A percentile compares a stretch with the other conserved stretches of the same genome.
Conservation (phyloP, 805 yeast genomes). For the Kuraishia piskuri region DNA sequence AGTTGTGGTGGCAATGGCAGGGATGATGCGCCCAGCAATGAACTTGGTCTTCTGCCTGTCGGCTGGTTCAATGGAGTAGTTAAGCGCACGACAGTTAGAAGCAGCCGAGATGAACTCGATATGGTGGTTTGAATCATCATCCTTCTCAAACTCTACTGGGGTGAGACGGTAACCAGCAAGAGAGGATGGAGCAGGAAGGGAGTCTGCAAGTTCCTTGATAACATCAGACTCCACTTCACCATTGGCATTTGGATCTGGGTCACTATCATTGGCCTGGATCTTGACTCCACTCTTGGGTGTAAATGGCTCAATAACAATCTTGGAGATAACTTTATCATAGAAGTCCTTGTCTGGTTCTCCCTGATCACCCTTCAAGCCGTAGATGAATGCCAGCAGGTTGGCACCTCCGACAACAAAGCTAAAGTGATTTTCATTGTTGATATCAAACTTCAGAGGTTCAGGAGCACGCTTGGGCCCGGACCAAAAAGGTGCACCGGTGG, state of each 20-base stretch:
- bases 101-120: slow-evolving; percentile 95
- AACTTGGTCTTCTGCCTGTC: slow-evolving; percentile 88
- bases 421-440: slow-evolving; percentile 67
- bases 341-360: slow-evolving; percentile 36
- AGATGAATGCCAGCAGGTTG: slow-evolving; percentile 81
- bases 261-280: slow-evolving; percentile 80
- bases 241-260: slow-evolving; percentile 75
- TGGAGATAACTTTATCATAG: slow-evolving; percentile 46
- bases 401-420: slow-evolving; percentile 86
- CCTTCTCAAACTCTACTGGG: slow-evolving; percentile 96
- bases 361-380: slow-evolving; percentile 75
- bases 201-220: slow-evolving; percentile 58
- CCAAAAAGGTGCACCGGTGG: slow-evolving; percentile 94
- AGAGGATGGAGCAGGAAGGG: slow-evolving; percentile 82
- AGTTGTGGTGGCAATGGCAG: slow-evolving; percentile 99
- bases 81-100: slow-evolving; percentile 91
- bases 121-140: slow-evolving; percentile 94
- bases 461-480: slow-evolving; percentile 97
- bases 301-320: slow-evolving; percentile 51
- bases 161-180: slow-evolving; percentile 79
- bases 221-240: slow-evolving; percentile 49
- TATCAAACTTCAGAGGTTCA: slow-evolving; percentile 69
- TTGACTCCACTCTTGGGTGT: slow-evolving; percentile 65
- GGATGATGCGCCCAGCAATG: slow-evolving; percentile 96
- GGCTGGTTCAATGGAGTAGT: slow-evolving; percentile 81